phyloP scores from a whole-genome alignment of 306 rosid species.

The Carpinus fangiana region DNA sequence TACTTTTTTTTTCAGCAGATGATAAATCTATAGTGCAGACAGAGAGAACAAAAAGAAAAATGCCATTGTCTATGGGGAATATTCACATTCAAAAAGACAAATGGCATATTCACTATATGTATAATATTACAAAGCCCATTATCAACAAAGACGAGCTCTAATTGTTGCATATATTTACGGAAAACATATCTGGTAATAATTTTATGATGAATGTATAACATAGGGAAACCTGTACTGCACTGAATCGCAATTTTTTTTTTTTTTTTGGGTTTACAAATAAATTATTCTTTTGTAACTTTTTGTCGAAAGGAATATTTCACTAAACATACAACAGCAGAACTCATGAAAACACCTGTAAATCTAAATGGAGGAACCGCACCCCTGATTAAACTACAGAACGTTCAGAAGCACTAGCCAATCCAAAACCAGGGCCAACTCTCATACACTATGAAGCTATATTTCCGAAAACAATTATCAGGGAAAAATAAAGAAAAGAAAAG shows the following conservation, averaged over 20 bases:
- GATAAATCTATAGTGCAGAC: too few relatives aligned
- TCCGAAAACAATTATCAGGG: constrained; percentile 37
- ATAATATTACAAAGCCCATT: too few relatives aligned
- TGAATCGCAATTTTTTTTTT: not conserved
- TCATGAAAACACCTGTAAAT: constrained; percentile 38
- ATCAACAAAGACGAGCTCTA: too few relatives aligned
- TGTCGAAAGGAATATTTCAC: constrained; percentile 9
- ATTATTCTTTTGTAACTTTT: constrained; percentile 24
- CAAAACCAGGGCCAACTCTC: constrained; percentile 56
- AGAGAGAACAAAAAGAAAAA: too few relatives aligned
- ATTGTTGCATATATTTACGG: not conserved
- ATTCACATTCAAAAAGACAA: too few relatives aligned
- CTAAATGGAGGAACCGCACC: constrained; percentile 45
- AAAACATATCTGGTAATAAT: not conserved
- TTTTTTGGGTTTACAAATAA: constrained; percentile 4
- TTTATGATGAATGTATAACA: too few relatives aligned
- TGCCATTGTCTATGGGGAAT: too few relatives aligned
- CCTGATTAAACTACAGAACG: constrained; percentile 44
- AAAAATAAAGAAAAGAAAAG: constrained; percentile 18
- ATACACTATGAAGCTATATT: constrained; percentile 53
- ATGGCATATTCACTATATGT: too few relatives aligned
- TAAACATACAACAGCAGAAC: constrained; percentile 50
- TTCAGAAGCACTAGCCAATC: constrained; percentile 46
- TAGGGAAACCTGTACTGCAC: too few relatives aligned
- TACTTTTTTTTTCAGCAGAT: not conserved